A percentile compares a stretch with the other conserved stretches of the same genome.
These are phyloP conservation scores for Fomes fomentarius DNA, from an alignment of 1,284 basidiomycete genomes.

Conservation along the genomic window DNA sequence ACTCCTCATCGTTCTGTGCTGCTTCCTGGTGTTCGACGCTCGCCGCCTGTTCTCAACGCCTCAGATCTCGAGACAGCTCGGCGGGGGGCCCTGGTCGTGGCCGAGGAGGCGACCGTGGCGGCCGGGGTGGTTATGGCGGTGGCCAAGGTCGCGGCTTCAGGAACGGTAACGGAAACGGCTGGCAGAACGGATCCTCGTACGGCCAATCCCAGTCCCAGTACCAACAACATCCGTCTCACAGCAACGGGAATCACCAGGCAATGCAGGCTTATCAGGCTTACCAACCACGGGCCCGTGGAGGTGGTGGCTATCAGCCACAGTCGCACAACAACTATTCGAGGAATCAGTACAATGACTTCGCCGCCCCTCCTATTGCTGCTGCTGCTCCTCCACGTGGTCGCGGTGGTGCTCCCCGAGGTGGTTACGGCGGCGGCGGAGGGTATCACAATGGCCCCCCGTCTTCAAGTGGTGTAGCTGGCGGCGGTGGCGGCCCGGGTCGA, in stretches of 20 bases:
- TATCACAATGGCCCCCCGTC: background rate
- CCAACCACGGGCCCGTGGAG: constrained; percentile 19
- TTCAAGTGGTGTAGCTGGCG: background rate
- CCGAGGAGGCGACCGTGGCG: constrained; percentile 30
- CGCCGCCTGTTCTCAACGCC: constrained; percentile 65
- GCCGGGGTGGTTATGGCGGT: constrained; percentile 22
- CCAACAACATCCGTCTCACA: constrained; percentile 18
- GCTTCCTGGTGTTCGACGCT: constrained; percentile 73
- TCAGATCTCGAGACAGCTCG: constrained; percentile 75
- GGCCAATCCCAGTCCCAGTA: constrained; percentile 16
- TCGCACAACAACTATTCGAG: constrained; percentile 3
- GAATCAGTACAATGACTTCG: constrained; percentile 23
- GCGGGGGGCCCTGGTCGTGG: constrained; percentile 45
- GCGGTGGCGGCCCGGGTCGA: constrained; percentile 30
- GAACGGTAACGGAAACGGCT: constrained; percentile 18
- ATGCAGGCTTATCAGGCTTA: constrained; percentile 16
- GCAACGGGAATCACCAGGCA: constrained; percentile 10
- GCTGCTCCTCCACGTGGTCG: constrained; percentile 19
- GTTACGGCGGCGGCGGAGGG: constrained; percentile 5
- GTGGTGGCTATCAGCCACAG: constrained; percentile 18
- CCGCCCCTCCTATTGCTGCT: too few species aligned
- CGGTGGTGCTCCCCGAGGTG: constrained; percentile 19
- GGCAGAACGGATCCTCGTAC: constrained; percentile 18
- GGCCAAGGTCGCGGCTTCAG: constrained; percentile 23
- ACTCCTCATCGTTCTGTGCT: constrained; percentile 87